Conservation (phyloP, 2,329 filamentous ascomycete genomes). For the Nannizziopsis barbatae region DNA sequence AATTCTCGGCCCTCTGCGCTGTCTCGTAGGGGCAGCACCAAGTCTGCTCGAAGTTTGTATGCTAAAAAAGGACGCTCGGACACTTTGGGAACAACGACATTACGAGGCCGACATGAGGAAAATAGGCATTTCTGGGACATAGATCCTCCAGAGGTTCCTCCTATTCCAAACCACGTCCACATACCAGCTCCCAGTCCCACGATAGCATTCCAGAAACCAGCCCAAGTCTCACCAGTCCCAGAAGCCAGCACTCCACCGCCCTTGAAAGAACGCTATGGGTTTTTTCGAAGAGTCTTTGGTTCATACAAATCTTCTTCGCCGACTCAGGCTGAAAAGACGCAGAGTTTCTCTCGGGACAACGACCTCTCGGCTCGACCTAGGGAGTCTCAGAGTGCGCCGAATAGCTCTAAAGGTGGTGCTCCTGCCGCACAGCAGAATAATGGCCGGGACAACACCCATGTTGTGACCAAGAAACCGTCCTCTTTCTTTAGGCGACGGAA, state of each 20-base stretch:
- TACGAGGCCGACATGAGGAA: slow-evolving; percentile 25
- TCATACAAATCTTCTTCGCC: slow-evolving; percentile 49
- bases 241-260: slow-evolving; percentile 33
- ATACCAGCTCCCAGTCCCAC: slow-evolving; percentile 44
- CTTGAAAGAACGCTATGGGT: slow-evolving; percentile 64
- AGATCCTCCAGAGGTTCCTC: slow-evolving; percentile 27
- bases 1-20: slow-evolving; percentile 25
- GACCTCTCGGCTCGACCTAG: slow-evolving; percentile 3
- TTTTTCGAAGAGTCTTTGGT: slow-evolving; percentile 87
- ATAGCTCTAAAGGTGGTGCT: slow-evolving; percentile 17
- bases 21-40: slow-evolving; percentile 35
- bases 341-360: slow-evolving; percentile 5
- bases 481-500: slow-evolving; percentile 91
- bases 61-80: slow-evolving; percentile 30
- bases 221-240: slow-evolving; percentile 24
- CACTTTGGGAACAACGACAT: slow-evolving; percentile 29
- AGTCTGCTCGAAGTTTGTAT: slow-evolving; percentile 32
- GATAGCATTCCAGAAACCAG: slow-evolving; percentile 41
- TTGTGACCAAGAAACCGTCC: slow-evolving; percentile 77
- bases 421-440: slow-evolving; percentile 20
- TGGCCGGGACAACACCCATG: slow-evolving; percentile 28
- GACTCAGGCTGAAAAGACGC: slow-evolving; percentile 11
- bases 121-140: slow-evolving; percentile 20
- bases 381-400: slow-evolving; percentile 12
- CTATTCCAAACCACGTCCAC: slow-evolving; percentile 37